Percentiles rank a stretch among this genome's conserved stretches.
Evolutionary conservation across 352 stramenopile species (phyloP).

Genomic region (Phytophthora multivora): DNA sequence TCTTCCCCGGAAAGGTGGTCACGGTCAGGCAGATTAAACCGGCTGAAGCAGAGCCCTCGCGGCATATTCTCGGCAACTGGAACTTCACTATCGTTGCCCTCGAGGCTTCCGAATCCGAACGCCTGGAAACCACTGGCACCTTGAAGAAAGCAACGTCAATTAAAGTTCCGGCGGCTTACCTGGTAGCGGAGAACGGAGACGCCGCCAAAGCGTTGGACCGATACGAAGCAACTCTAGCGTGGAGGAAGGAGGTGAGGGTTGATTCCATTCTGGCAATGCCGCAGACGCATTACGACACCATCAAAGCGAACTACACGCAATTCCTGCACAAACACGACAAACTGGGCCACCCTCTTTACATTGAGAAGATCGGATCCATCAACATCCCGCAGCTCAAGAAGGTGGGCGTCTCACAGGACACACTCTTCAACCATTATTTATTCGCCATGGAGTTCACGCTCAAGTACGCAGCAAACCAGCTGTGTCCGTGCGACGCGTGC

Average conservation of each 20-base stretch:
- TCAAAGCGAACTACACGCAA: conserved; percentile 60
- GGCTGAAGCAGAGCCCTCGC: conserved; percentile 3
- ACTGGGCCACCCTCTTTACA: conserved; percentile 77
- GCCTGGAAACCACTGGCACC: conserved; percentile 20
- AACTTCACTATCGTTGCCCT: conserved; percentile 61
- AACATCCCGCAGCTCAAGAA: conserved; percentile 86
- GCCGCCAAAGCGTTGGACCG: conserved; percentile 57
- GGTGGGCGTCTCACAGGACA: conserved; percentile 62
- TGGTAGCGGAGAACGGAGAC: conserved; percentile 76
- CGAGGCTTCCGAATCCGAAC: conserved; percentile 67
- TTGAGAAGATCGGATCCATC: conserved; percentile 81
- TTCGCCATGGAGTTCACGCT: conserved; percentile 87
- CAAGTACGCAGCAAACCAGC: conserved; percentile 69
- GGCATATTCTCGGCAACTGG: conserved; percentile 51
- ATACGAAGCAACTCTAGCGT: conserved; percentile 71
- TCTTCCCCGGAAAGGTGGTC: conserved; percentile 55
- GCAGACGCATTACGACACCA: conserved; percentile 65
- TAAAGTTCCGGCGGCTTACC: conserved; percentile 57
- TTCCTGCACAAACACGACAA: conserved; percentile 84
- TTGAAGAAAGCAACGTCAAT: conserved; percentile 21
- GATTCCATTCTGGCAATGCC: conserved; percentile 68
- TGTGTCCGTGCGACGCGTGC: conserved; percentile 65
- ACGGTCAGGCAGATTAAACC: conserved; percentile 35
- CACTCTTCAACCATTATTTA: conserved; percentile 83
- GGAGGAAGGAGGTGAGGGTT: conserved; percentile 75